Base-by-base conservation (phyloP, 352 stramenopile genomes). In the Pythium aristosporum region DNA sequence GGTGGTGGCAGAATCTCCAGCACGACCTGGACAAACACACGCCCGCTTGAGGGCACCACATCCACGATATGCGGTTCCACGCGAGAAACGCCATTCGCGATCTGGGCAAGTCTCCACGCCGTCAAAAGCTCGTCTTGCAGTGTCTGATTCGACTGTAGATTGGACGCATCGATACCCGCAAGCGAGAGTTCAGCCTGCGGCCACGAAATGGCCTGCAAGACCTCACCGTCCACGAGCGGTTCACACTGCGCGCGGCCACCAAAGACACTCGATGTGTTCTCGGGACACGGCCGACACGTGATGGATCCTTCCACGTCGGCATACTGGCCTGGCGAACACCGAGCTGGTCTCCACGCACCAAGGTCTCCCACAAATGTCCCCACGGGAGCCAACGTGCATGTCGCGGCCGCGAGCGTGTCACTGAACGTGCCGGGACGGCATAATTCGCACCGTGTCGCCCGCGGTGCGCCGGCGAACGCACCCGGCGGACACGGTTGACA, bases 401-500 rank as follows among this genome's bases (percentile, higher is more conserved):
- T 41, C n/a, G 46, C 61, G 11, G 65, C 73, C 7, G 70, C 67
- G 20, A 50, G 36, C 16, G 11, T 54, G 6, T 59, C 55, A 61
- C 67, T 63, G 65, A 77, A 89, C 20, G 62, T 75, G 6, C 80
- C 80, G 60, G 53, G 56, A 0, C 46, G 47, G 47, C 80, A 89
- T 5, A 28, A n/a, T 36, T 23, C 54, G 37, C 77, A 87, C n/a
- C 12, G 55, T 3, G 51, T 37, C 7, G 68, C 51, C 9, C 69
- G 65, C 6, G 5, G 13, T 12, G 23, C 5, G 37, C 28, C 46
- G 25, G 69, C 78, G 41, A 73, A 83, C 5, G 61, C 70, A 11
- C 79, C 79, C 37, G 62, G 52, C 7, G 62, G 37, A 51, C 79
- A 88, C 51, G 23, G 41, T 12, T 70, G 56, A 15, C 67, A 73